These are phyloP conservation scores for Boletus tylopilopsis DNA, from an alignment of 768 basidiomycete genomes.

Conservation along the genomic window DNA sequence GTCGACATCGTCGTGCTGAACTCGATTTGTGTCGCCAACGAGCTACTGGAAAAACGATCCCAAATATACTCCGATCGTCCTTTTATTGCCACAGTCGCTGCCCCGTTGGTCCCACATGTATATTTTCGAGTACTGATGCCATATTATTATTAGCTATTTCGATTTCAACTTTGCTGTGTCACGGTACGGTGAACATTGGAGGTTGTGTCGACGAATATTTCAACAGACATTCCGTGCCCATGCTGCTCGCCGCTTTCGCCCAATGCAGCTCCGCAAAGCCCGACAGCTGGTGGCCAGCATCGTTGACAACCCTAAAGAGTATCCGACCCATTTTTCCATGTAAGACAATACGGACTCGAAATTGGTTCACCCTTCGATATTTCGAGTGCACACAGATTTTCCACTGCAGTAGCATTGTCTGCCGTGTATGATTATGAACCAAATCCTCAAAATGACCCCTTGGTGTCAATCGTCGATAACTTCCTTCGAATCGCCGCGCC, in stretches of 20 bases:
- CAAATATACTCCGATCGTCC: background rate
- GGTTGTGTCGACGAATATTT: background rate
- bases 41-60: background rate
- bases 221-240: background rate
- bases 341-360: no score
- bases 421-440: background rate
- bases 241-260: background rate
- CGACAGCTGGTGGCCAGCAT: background rate
- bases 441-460: background rate
- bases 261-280: background rate
- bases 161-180: slow-evolving; percentile 1
- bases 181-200: background rate
- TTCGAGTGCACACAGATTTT: no score
- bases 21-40: background rate
- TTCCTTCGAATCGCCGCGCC: background rate
- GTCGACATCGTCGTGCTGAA: background rate
- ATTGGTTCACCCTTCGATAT: no score
- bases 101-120: background rate
- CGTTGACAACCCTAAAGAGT: background rate
- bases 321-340: background rate
- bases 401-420: background rate
- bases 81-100: background rate
- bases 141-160: background rate
- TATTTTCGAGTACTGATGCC: background rate
- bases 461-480: background rate